A percentile compares a stretch with the other conserved stretches of the same genome.
Conservation (phyloP, 306 rosid species). For the Trifolium fragiferum region DNA sequence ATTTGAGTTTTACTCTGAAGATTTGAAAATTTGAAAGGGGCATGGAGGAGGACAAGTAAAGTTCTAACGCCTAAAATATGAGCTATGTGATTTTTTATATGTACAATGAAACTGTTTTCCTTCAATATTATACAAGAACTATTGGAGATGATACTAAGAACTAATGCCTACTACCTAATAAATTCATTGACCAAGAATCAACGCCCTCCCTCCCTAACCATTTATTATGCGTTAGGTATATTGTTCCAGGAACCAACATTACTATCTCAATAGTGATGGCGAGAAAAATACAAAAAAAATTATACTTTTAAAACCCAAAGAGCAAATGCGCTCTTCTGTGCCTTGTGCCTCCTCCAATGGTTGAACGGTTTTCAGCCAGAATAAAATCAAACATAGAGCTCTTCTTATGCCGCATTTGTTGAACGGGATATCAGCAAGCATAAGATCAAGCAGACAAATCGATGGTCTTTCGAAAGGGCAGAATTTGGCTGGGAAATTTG, state of each 20-base stretch:
- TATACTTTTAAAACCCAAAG: constrained; percentile 30
- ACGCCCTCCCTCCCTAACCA: constrained; percentile 19
- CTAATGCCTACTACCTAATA: constrained; percentile 2
- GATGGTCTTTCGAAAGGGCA: background rate
- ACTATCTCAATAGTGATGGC: constrained; percentile 17
- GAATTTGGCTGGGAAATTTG: background rate
- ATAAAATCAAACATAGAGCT: constrained; percentile 1
- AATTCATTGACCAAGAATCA: constrained; percentile 22
- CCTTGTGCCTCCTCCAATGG: constrained; percentile 26
- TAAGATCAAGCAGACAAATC: constrained; percentile 3
- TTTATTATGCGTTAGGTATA: background rate
- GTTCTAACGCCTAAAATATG: background rate
- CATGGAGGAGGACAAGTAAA: background rate
- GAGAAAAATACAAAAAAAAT: constrained; percentile 27
- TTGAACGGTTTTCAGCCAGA: constrained; percentile 8
- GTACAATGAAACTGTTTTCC: constrained; percentile 32
- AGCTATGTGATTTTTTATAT: constrained; percentile 39
- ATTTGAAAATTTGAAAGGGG: background rate
- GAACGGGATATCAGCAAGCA: background rate
- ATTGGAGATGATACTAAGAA: constrained; percentile 14
- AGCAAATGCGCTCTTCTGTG: constrained; percentile 17
- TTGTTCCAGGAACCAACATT: constrained; percentile 27
- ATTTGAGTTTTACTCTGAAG: background rate
- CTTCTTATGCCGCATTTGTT: background rate
- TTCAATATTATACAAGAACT: constrained; percentile 35